Conservation (phyloP, 2,329 filamentous ascomycete genomes). For the Fusarium sp. region DNA sequence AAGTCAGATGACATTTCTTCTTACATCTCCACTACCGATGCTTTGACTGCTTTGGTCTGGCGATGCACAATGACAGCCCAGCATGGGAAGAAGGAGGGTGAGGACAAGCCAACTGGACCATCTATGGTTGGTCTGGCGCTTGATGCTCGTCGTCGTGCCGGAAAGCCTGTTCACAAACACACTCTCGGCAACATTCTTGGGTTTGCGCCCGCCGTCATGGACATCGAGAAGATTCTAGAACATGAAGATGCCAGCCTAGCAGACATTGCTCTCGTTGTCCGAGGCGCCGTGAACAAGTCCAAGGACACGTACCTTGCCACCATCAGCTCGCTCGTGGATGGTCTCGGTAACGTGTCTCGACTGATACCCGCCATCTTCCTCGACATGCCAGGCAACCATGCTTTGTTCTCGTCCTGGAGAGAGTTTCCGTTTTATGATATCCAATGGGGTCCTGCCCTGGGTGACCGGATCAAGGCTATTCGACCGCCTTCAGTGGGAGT, state of each 20-base stretch:
- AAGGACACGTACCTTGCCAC: neutral
- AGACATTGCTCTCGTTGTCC: neutral
- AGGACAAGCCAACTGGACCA: neutral
- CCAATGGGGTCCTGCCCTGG: slow-evolving; percentile 4
- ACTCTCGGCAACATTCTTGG: slow-evolving; percentile 7
- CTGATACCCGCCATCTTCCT: neutral
- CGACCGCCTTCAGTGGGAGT: neutral
- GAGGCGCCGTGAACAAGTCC: slow-evolving; percentile 5
- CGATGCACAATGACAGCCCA: slow-evolving; percentile 7
- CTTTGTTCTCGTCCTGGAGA: slow-evolving; percentile 6
- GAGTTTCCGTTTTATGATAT: slow-evolving; percentile 14
- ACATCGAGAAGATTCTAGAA: neutral
- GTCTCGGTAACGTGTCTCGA: neutral
- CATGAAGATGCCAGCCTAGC: neutral
- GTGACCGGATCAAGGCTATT: neutral
- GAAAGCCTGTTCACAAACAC: slow-evolving; percentile 1
- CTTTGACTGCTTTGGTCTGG: slow-evolving; percentile 10
- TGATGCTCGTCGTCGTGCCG: slow-evolving; percentile 7
- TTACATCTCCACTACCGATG: slow-evolving; percentile 8
- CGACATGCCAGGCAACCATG: slow-evolving; percentile 9
- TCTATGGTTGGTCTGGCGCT: slow-evolving; percentile 4
- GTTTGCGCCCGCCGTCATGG: slow-evolving; percentile 2
- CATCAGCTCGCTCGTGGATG: neutral
- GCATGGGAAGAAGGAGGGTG: neutral
- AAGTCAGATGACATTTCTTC: neutral